phyloP scores from a whole-genome alignment of 2,329 filamentous ascomycete species.

The Colletotrichum brevisporum region DNA sequence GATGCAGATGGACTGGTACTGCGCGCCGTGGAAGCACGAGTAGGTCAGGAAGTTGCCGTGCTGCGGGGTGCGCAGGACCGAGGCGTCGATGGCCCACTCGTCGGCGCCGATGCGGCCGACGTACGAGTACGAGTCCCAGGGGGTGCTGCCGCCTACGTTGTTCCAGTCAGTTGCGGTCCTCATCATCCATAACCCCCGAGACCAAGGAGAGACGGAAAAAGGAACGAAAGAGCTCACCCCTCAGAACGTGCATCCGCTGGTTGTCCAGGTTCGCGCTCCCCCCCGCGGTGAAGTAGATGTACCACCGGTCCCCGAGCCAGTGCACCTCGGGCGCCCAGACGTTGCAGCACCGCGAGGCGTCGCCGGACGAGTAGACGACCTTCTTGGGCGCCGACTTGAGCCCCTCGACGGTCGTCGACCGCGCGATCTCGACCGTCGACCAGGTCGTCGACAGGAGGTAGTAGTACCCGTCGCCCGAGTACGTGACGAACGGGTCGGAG shows the following conservation, averaged over 20 bases:
- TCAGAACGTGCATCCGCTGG: slow-evolving; percentile 63
- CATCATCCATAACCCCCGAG: neutral
- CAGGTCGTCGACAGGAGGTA: slow-evolving; percentile 70
- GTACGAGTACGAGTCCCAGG: slow-evolving; percentile 67
- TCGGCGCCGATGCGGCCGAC: slow-evolving; percentile 61
- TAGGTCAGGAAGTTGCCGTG: slow-evolving; percentile 68
- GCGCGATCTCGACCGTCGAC: slow-evolving; percentile 66
- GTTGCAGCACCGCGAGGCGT: slow-evolving; percentile 59
- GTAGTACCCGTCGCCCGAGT: slow-evolving; percentile 64
- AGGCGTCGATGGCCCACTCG: slow-evolving; percentile 68
- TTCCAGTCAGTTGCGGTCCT: neutral
- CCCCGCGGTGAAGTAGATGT: slow-evolving; percentile 63
- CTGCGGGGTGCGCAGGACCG: slow-evolving; percentile 62
- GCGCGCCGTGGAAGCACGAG: slow-evolving; percentile 63
- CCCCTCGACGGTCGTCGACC: slow-evolving; percentile 66
- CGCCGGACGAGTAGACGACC: slow-evolving; percentile 63
- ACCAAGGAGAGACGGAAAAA: neutral
- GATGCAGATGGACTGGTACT: slow-evolving; percentile 55
- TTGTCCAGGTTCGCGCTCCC: slow-evolving; percentile 59
- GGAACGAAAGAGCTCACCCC: slow-evolving; percentile 8
- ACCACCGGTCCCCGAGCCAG: slow-evolving; percentile 41
- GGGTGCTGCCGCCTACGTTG: slow-evolving; percentile 63
- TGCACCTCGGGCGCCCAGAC: slow-evolving; percentile 45
- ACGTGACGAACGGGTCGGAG: slow-evolving; percentile 67
- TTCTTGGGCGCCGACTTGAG: slow-evolving; percentile 67